These are phyloP conservation scores for Xerocomus amazonicus DNA, from an alignment of 1,284 basidiomycete species.

Conservation along the genomic window DNA sequence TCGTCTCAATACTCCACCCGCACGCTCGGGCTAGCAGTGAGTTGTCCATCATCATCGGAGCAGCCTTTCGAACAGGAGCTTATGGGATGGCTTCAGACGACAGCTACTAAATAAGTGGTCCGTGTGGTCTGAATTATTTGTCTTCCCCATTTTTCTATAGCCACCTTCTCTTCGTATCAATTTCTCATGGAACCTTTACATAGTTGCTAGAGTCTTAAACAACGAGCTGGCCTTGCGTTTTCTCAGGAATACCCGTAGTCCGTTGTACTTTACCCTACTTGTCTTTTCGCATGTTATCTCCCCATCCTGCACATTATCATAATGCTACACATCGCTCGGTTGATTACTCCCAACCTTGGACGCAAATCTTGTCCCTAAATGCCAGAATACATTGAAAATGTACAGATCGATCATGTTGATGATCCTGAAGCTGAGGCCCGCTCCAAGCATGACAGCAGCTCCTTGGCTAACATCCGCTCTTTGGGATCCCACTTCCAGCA, in stretches of 20 bases:
- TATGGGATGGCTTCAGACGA: conserved; percentile 42
- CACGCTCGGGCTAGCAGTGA: conserved; percentile 49
- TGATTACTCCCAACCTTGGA: conserved; percentile 20
- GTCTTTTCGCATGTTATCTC: conserved; percentile 34
- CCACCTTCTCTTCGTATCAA: conserved; percentile 7
- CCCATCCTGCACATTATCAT: conserved; percentile 35
- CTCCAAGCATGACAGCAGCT: conserved; percentile 16
- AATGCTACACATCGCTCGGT: conserved; percentile 42
- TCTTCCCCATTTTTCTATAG: conserved; percentile 6
- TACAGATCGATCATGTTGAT: neutral
- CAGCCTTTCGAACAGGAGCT: conserved; percentile 36
- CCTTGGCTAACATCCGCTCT: conserved; percentile 18
- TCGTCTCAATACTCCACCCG: conserved; percentile 52
- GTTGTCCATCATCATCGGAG: conserved; percentile 37
- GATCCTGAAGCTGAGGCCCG: conserved; percentile 1
- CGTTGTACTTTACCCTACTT: conserved; percentile 42
- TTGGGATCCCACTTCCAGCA: conserved; percentile 42
- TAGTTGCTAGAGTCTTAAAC: conserved; percentile 30
- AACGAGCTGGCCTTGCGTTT: conserved; percentile 36
- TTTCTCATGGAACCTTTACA: conserved; percentile 23
- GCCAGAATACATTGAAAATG: neutral
- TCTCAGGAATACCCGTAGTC: conserved; percentile 38
- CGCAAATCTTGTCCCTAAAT: neutral
- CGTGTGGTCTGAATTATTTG: conserved; percentile 12
- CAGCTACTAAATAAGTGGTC: conserved; percentile 41